Percentiles rank a stretch among this genome's conserved stretches.
These are phyloP conservation scores for Penicillium robsamsonii DNA, from an alignment of 495 filamentous ascomycete genomes.

Conservation along the genomic window DNA sequence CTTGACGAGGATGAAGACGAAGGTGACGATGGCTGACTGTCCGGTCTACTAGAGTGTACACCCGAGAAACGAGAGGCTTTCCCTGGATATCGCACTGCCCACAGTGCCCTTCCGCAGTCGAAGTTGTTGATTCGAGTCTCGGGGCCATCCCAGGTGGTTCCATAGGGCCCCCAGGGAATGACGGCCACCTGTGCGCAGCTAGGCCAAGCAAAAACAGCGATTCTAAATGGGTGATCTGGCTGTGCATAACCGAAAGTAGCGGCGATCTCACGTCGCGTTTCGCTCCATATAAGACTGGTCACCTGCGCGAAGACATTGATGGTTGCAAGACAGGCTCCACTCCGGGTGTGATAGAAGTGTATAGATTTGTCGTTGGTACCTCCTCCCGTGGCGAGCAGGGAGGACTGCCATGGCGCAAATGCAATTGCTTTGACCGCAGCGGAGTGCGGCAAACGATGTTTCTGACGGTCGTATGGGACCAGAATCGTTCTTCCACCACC, in stretches of 20 bases:
- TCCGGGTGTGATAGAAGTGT: constrained; percentile 88
- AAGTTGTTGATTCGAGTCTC: constrained; percentile 18
- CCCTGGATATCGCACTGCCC: constrained; percentile 49
- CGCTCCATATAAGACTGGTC: constrained; percentile 89
- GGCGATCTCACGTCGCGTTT: constrained; percentile 77
- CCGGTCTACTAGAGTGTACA: constrained; percentile 8
- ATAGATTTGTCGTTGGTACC: constrained; percentile 93
- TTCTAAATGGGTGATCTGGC: constrained; percentile 85
- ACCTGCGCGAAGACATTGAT: constrained; percentile 94
- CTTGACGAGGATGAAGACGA: background rate
- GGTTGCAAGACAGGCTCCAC: constrained; percentile 80
- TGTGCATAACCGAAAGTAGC: constrained; percentile 96
- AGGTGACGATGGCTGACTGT: constrained; percentile 13
- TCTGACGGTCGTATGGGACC: constrained; percentile 55
- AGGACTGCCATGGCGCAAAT: constrained; percentile 92
- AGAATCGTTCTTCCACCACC: constrained; percentile 30
- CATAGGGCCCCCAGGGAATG: constrained; percentile 84
- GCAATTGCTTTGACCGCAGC: constrained; percentile 97
- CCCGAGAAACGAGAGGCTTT: constrained; percentile 25
- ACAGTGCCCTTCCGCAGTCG: constrained; percentile 45
- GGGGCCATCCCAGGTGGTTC: constrained; percentile 68
- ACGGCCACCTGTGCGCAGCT: constrained; percentile 83
- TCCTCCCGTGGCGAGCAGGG: constrained; percentile 85
- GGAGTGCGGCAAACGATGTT: constrained; percentile 71
- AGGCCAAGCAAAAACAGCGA: constrained; percentile 95